These are phyloP conservation scores for Candida ipomoeae DNA, from an alignment of 805 yeast species.

Conservation along the genomic window DNA sequence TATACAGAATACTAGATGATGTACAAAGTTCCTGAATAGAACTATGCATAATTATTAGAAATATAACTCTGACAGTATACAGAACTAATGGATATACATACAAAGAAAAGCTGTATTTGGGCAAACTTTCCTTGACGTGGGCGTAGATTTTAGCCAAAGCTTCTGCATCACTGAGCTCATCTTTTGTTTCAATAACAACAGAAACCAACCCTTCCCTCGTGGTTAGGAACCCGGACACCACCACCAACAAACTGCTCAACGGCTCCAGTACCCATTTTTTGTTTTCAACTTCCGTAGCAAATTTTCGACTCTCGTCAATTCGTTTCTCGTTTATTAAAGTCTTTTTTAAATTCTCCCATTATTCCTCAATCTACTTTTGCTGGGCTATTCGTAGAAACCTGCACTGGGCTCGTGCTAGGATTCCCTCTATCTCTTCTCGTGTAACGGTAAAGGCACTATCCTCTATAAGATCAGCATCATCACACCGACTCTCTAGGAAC, in stretches of 20 bases:
- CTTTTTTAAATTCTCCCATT: background rate
- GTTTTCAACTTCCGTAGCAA: slow-evolving; percentile 90
- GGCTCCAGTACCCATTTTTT: slow-evolving; percentile 44
- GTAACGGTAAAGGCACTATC: slow-evolving; percentile 9
- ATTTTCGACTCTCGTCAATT: slow-evolving; percentile 14
- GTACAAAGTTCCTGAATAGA: too few relatives aligned
- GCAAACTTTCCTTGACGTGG: slow-evolving; percentile 45
- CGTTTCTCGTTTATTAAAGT: background rate
- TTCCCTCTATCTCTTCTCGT: background rate
- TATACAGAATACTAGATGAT: too few relatives aligned
- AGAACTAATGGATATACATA: too few relatives aligned
- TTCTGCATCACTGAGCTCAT: slow-evolving; percentile 22
- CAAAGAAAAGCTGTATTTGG: slow-evolving; percentile 76
- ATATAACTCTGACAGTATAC: too few relatives aligned
- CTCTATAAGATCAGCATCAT: slow-evolving; percentile 12
- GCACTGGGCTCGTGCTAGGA: background rate
- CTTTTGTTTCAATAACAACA: slow-evolving; percentile 62
- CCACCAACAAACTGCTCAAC: slow-evolving; percentile 76
- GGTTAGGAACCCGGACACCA: slow-evolving; percentile 81
- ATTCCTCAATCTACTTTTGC: background rate
- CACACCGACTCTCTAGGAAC: slow-evolving; percentile 7
- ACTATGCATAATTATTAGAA: too few relatives aligned
- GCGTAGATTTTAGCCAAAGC: slow-evolving; percentile 25
- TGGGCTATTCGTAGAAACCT: slow-evolving; percentile 2
- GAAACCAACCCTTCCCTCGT: slow-evolving; percentile 93